phyloP scores from a whole-genome alignment of 192 early-diverging fungal genomes.

The Coemansia sp. region DNA sequence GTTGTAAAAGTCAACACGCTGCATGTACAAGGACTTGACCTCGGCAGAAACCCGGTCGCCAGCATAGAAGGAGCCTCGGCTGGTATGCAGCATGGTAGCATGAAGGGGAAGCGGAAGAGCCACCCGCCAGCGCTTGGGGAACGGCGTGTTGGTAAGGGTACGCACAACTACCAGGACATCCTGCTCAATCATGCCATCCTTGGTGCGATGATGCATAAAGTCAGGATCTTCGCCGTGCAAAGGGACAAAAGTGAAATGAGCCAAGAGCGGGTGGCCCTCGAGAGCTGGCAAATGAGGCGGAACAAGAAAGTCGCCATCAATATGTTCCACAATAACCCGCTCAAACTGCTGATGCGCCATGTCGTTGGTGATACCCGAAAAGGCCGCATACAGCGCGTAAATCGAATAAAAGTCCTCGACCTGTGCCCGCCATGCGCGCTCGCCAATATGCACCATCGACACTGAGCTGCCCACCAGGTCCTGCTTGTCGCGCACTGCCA shows the following conservation, averaged over 20 bases:
- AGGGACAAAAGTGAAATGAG: constrained; percentile 41
- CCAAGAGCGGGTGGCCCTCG: constrained; percentile 34
- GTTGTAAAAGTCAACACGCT: constrained; percentile 45
- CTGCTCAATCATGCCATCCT: constrained; percentile 42
- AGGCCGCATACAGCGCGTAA: constrained; percentile 36
- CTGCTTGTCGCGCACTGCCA: constrained; percentile 16
- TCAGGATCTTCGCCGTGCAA: constrained; percentile 38
- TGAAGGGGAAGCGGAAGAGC: constrained; percentile 33
- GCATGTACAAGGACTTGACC: constrained; percentile 38
- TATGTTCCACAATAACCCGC: constrained; percentile 38
- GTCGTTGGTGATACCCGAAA: constrained; percentile 35
- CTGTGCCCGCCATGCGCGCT: constrained; percentile 40
- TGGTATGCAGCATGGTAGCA: constrained; percentile 43
- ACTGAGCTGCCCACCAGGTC: constrained; percentile 30
- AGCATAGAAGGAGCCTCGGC: constrained; percentile 41
- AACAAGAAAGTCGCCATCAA: constrained; percentile 45
- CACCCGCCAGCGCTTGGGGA: constrained; percentile 43
- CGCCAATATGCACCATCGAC: constrained; percentile 35
- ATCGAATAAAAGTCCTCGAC: constrained; percentile 44
- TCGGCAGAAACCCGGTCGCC: constrained; percentile 40
- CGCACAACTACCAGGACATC: constrained; percentile 41
- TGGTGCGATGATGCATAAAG: constrained; percentile 42
- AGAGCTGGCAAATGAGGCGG: constrained; percentile 25
- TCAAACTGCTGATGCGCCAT: constrained; percentile 43
- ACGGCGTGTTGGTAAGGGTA: constrained; percentile 37